These are phyloP conservation scores for Talinum fruticosum DNA, from an alignment of 148 eudicot species.

Conservation along the genomic window DNA sequence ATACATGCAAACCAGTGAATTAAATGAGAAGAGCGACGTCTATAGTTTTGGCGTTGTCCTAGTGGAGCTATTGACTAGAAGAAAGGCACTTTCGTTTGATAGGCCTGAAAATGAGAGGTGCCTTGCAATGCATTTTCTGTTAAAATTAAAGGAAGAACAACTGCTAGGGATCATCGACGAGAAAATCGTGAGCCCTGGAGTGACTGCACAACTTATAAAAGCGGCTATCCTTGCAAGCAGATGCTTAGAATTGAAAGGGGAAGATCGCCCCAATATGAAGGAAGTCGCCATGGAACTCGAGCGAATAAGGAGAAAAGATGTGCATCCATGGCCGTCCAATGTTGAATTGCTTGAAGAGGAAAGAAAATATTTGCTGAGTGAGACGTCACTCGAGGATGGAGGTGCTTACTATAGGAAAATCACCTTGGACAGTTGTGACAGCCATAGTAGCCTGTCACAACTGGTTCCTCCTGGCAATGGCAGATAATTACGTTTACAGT, in stretches of 20 bases:
- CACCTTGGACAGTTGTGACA: background rate
- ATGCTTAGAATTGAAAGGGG: slow-evolving; percentile 21
- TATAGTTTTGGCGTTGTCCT: slow-evolving; percentile 33
- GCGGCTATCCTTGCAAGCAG: slow-evolving; percentile 21
- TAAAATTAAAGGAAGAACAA: slow-evolving; percentile 16
- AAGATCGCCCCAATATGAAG: slow-evolving; percentile 28
- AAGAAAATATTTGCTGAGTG: background rate
- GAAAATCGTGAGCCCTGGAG: background rate
- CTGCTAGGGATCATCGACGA: slow-evolving; percentile 19
- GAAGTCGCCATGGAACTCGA: slow-evolving; percentile 25
- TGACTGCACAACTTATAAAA: slow-evolving; percentile 13
- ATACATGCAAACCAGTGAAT: slow-evolving; percentile 21
- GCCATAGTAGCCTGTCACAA: slow-evolving; percentile 1
- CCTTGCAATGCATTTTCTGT: slow-evolving; percentile 11
- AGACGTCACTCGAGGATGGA: background rate
- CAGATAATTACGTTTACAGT: background rate
- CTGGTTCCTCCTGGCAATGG: background rate
- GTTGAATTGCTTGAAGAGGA: slow-evolving; percentile 7
- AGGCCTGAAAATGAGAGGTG: slow-evolving; percentile 15
- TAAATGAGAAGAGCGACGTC: slow-evolving; percentile 27
- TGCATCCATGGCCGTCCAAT: slow-evolving; percentile 11
- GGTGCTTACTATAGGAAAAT: background rate
- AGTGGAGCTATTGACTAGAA: slow-evolving; percentile 17
- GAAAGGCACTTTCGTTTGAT: background rate
- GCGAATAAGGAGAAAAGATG: slow-evolving; percentile 10